These are phyloP conservation scores for Ophiosphaerella korrae DNA, from an alignment of 2,329 filamentous ascomycete species.

Conservation along the genomic window DNA sequence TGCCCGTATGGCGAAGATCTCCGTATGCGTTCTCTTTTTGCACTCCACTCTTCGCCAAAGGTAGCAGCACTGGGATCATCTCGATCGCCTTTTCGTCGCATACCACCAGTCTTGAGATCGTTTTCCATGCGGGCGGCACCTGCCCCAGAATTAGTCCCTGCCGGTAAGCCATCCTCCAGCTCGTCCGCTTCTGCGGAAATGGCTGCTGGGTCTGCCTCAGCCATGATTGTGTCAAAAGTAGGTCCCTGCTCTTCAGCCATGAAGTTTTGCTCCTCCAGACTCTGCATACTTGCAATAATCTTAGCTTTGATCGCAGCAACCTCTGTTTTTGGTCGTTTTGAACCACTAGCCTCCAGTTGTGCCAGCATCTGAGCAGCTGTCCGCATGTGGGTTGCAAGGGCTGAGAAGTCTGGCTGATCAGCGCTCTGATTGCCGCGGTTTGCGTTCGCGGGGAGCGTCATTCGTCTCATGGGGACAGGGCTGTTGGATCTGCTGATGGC, in stretches of 20 bases:
- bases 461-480: conserved; percentile 64
- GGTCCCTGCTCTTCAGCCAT: conserved; percentile 73
- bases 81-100: conserved; percentile 79
- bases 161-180: conserved; percentile 60
- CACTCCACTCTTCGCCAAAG: conserved; percentile 84
- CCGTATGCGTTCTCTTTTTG: conserved; percentile 82
- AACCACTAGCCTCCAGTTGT: conserved; percentile 78
- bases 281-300: conserved; percentile 91
- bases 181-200: conserved; percentile 58
- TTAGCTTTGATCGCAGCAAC: conserved; percentile 83
- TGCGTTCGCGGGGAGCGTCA: conserved; percentile 59
- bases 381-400: conserved; percentile 83
- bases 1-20: conserved; percentile 84
- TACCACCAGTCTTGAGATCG: conserved; percentile 82
- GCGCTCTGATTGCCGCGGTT: conserved; percentile 59
- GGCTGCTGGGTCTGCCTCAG: conserved; percentile 65
- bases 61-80: conserved; percentile 86
- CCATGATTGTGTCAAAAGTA: conserved; percentile 83
- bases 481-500: conserved; percentile 72
- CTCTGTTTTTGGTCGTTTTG: conserved; percentile 78
- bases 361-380: conserved; percentile 87
- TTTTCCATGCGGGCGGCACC: conserved; percentile 87
- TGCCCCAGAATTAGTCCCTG: conserved; percentile 68
- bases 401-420: conserved; percentile 81
- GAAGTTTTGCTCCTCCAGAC: conserved; percentile 82